Evolutionary conservation across 2,329 filamentous ascomycete genomes (phyloP).

Genomic region (Dactylellina cionopaga): DNA sequence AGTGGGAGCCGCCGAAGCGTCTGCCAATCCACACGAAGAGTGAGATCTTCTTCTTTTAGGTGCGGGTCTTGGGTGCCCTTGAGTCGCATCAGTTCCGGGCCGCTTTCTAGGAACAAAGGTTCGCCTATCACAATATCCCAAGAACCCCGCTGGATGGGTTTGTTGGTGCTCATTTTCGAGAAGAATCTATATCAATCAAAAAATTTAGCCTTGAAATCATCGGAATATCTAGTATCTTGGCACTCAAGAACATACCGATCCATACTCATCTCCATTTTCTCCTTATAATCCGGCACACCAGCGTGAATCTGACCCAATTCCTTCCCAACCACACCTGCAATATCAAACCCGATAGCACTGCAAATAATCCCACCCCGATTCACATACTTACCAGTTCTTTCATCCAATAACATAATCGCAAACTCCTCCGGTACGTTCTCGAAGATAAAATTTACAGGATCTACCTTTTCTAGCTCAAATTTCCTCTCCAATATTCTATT

Average conservation of each 20-base stretch:
- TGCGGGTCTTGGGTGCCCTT: conserved; percentile 69
- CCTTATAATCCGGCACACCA: conserved; percentile 81
- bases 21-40: conserved; percentile 87
- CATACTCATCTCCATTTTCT: conserved; percentile 89
- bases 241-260: conserved; percentile 70
- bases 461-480: conserved; percentile 70
- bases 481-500: conserved; percentile 75
- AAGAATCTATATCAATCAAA: conserved; percentile 71
- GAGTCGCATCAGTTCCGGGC: conserved; percentile 69
- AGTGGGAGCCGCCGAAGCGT: conserved; percentile 81
- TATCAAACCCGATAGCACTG: conserved; percentile 81
- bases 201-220: not conserved
- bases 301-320: conserved; percentile 76
- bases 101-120: conserved; percentile 78
- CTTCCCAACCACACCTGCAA: conserved; percentile 77
- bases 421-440: conserved; percentile 88
- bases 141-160: conserved; percentile 82
- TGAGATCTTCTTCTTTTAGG: conserved; percentile 69
- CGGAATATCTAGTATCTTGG: not conserved
- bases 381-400: conserved; percentile 75
- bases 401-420: conserved; percentile 76
- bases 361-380: conserved; percentile 81
- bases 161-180: conserved; percentile 76
- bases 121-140: conserved; percentile 83
- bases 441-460: conserved; percentile 76